Evolutionary conservation across 2,329 filamentous ascomycete genomes (phyloP), one percentile per base, ranked within the genome.

Genomic region (Thielaviopsis ethacetica): DNA sequence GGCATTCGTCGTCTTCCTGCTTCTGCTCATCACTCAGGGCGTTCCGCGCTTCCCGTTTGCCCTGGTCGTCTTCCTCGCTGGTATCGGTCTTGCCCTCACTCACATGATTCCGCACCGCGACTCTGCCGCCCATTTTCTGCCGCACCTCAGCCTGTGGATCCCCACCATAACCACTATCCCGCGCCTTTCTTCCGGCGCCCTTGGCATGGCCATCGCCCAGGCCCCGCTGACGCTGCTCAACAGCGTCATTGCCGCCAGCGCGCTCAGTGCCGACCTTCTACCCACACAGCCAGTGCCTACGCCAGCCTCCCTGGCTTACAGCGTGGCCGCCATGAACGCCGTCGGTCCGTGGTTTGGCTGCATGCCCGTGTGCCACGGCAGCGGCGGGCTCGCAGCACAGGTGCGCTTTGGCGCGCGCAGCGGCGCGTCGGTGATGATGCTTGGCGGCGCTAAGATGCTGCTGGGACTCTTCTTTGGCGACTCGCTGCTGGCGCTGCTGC

Each of bases 331-430:
- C 1, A 94, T 95, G 81, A 97, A 97, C 68, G 73, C 96, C 3
- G 69, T 86, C 1, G 86, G 86, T 17, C 91, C 88, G 66, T 95
- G 88, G 87, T 94, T 95, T 66, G 91, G 91, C 54, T 86, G 86
- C 5, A 97, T 96, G 93, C 93, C 91, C 2, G 83, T 93, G 3
- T 97, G 93, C 67, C 93, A 97, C 68, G 91, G 91, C 5, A 89
- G 89, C 0, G 91, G 91, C 2, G 91, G 91, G 0, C 75, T 97
- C 0, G 93, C 93, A 5, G 93, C 86, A 0, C 91, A 97, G 68
- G 88, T 89, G 69, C 83, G 89, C 4, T 97, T 97, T 65, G 91
- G 91, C 0, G 91, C 91, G 4, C 83, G 91, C 54, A 94, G 88
- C 61, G 91, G 91, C 10, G 82, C 88, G 0, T 90, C 85, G 65